Evolutionary conservation across 176 grass and related monocot species (phyloP).

Genomic region (Oryza rufipogon): DNA sequence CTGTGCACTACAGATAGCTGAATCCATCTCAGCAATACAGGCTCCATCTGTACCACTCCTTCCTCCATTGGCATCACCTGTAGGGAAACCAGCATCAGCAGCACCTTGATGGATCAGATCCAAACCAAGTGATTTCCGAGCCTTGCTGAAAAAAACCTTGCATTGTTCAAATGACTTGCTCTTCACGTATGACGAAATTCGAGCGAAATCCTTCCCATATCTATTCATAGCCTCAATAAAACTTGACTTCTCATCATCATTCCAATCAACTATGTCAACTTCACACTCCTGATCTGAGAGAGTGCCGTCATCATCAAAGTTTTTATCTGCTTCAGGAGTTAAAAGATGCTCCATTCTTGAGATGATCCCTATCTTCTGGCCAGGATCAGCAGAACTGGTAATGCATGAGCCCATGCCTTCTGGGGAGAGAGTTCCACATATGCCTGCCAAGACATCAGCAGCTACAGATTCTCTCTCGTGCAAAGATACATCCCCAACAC

Average conservation of each 20-base stretch:
- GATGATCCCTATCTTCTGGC: conserved; percentile 44
- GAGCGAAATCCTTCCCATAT: conserved; percentile 83
- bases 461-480: conserved; percentile 77
- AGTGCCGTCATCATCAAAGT: conserved; percentile 57
- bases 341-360: conserved; percentile 36
- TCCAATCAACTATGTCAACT: conserved; percentile 79
- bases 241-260: conserved; percentile 78
- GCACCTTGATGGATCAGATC: conserved; percentile 67
- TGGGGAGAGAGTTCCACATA: conserved; percentile 64
- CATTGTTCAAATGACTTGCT: conserved; percentile 86
- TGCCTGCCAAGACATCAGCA: conserved; percentile 74
- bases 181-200: conserved; percentile 64
- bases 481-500: conserved; percentile 41
- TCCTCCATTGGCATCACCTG: conserved; percentile 55
- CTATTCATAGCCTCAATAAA: conserved; percentile 71
- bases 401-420: conserved; percentile 91
- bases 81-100: conserved; percentile 42
- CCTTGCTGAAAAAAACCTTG: conserved; percentile 96
- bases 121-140: conserved; percentile 78
- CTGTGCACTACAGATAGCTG: conserved; percentile 64
- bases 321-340: conserved; percentile 47
- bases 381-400: conserved; percentile 70
- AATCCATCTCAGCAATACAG: conserved; percentile 70
- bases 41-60: conserved; percentile 72
- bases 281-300: conserved; percentile 77